A percentile compares a stretch with the other conserved stretches of the same genome.
phyloP scores from a whole-genome alignment of 2,329 filamentous ascomycete species.

The Talaromyces sp. region DNA sequence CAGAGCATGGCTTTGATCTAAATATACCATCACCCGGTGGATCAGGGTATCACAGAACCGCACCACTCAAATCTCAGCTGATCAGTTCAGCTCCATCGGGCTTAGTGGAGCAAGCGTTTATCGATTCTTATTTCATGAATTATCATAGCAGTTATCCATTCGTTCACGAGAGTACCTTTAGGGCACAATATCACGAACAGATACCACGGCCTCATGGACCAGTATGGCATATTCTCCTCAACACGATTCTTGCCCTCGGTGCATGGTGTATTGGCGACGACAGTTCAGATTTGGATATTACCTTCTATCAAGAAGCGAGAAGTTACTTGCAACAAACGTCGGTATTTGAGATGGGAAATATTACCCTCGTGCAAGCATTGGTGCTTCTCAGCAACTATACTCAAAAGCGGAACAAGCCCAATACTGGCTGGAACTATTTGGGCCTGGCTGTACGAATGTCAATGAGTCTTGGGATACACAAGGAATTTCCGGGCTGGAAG shows the following conservation, averaged over 20 bases:
- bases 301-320: constrained; percentile 47
- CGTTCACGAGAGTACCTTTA: constrained; percentile 47
- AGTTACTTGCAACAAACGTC: constrained; percentile 44
- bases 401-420: constrained; percentile 51
- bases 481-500: constrained; percentile 48
- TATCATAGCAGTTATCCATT: constrained; percentile 49
- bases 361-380: constrained; percentile 48
- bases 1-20: constrained; percentile 39
- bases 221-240: constrained; percentile 46
- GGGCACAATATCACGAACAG: constrained; percentile 45
- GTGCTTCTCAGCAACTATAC: constrained; percentile 48
- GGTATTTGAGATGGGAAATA: constrained; percentile 48
- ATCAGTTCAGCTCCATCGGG: constrained; percentile 37
- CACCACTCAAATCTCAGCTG: constrained; percentile 38
- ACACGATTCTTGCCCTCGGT: constrained; percentile 46
- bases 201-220: constrained; percentile 41
- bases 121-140: constrained; percentile 46
- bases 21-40: constrained; percentile 32
- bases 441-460: constrained; percentile 50
- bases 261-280: constrained; percentile 43
- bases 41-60: constrained; percentile 26
- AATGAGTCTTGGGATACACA: constrained; percentile 50
- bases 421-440: constrained; percentile 49
- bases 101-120: constrained; percentile 39
- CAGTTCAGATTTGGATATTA: constrained; percentile 43